Conservation (phyloP, 352 stramenopile species). For the Ophiocytium majus region DNA sequence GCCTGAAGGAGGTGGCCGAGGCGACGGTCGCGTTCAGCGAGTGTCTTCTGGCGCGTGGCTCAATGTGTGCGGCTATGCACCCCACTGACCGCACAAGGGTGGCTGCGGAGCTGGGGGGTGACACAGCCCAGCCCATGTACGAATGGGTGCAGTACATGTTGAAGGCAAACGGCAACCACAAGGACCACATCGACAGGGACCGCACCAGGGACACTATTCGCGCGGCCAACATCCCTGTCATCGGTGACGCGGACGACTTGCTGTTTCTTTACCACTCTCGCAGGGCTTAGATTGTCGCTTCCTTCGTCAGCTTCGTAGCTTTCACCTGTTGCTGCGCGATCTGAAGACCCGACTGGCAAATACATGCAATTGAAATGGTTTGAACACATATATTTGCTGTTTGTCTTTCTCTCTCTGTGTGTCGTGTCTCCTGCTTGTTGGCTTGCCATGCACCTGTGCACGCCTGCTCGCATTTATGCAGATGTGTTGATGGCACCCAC, state of each 20-base stretch:
- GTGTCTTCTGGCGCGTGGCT: neutral
- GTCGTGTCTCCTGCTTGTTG: neutral
- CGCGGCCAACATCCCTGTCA: neutral
- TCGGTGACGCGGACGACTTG: neutral
- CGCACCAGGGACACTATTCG: neutral
- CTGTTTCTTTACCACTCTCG: neutral
- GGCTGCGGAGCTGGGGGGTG: neutral
- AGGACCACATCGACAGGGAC: neutral
- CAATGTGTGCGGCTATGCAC: neutral
- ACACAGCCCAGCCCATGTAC: neutral
- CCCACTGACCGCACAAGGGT: neutral
- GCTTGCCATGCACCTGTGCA: neutral
- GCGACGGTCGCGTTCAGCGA: neutral
- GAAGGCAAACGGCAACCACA: neutral
- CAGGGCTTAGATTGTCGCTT: neutral
- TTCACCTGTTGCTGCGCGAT: neutral
- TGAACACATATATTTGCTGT: conserved; percentile 21
- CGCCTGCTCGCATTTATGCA: neutral
- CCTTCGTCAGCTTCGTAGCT: neutral
- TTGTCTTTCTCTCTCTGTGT: neutral
- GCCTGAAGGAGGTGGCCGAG: neutral
- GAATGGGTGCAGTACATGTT: neutral
- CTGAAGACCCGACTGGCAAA: neutral
- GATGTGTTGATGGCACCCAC: neutral
- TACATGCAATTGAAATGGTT: conserved; percentile 33